Percentiles rank a stretch among this genome's conserved stretches.
These are phyloP conservation scores for Vigna nakashimae DNA, from an alignment of 306 rosid genomes.

Conservation along the genomic window DNA sequence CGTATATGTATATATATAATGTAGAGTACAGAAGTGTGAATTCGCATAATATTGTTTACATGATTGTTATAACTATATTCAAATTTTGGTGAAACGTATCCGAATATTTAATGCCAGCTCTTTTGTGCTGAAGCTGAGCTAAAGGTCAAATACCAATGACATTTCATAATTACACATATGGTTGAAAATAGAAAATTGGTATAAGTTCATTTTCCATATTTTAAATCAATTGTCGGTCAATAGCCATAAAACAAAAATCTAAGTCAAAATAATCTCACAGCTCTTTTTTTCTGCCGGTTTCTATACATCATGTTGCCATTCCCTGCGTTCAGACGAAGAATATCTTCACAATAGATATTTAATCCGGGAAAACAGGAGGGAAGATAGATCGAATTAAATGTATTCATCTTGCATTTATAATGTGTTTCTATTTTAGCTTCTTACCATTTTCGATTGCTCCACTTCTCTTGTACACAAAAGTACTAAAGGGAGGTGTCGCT, in stretches of 20 bases:
- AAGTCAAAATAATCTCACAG: conserved; percentile 45
- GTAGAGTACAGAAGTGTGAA: conserved; percentile 40
- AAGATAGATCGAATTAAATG: neutral
- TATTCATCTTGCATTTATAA: neutral
- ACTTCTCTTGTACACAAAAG: neutral
- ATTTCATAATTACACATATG: neutral
- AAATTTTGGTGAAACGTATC: conserved; percentile 39
- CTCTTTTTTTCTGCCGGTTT: conserved; percentile 40
- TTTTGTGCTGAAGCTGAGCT: conserved; percentile 34
- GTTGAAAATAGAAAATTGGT: neutral
- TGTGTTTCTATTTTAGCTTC: neutral
- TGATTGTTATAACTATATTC: conserved; percentile 8
- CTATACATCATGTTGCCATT: conserved; percentile 40
- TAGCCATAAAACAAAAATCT: neutral
- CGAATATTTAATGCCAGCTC: conserved; percentile 49
- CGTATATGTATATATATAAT: conserved; percentile 27
- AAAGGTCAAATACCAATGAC: conserved; percentile 42
- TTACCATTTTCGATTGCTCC: conserved; percentile 1
- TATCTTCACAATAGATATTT: neutral
- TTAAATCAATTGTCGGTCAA: conserved; percentile 45
- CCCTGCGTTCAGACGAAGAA: conserved; percentile 35
- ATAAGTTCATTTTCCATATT: conserved; percentile 8
- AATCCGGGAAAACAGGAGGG: neutral
- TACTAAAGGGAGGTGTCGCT: neutral
- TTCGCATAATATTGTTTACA: conserved; percentile 36